phyloP scores from a whole-genome alignment of 768 basidiomycete genomes.

The Kwoniella dejecticola region DNA sequence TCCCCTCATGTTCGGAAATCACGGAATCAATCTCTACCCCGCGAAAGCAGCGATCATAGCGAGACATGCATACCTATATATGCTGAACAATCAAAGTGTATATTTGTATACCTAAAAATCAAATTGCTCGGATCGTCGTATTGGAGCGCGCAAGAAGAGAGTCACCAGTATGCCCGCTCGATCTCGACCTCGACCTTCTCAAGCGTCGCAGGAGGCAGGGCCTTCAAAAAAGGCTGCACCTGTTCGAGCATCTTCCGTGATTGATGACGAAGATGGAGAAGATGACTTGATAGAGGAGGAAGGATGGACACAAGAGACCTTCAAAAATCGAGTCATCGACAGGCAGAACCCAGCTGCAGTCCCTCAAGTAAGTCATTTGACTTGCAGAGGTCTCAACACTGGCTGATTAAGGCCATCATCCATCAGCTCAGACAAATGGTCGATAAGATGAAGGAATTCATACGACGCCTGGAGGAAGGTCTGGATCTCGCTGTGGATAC shows the following conservation, averaged over 20 bases:
- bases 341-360: constrained; percentile 1
- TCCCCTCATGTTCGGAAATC: constrained; percentile 1
- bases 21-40: constrained; percentile 20
- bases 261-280: constrained; percentile 1
- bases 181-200: neutral
- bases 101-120: too few species aligned
- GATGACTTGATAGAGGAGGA: constrained; percentile 27
- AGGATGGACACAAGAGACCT: constrained; percentile 42
- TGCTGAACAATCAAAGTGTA: too few species aligned
- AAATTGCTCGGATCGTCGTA: too few species aligned
- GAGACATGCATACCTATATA: too few species aligned
- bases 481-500: constrained; percentile 28
- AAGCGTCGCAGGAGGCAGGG: constrained; percentile 11
- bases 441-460: constrained; percentile 24
- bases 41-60: neutral
- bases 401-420: neutral
- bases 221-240: constrained; percentile 13
- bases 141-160: neutral
- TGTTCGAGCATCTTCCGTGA: neutral
- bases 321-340: constrained; percentile 17
- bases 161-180: constrained; percentile 5
- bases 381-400: neutral
- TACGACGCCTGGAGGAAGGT: constrained; percentile 23
- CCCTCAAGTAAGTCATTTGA: constrained; percentile 9
- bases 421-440: constrained; percentile 7